Percentiles rank a stretch among this genome's conserved stretches.
Evolutionary conservation across 257 asterid genomes (phyloP).

Genomic region (Solanum lignicaule): DNA sequence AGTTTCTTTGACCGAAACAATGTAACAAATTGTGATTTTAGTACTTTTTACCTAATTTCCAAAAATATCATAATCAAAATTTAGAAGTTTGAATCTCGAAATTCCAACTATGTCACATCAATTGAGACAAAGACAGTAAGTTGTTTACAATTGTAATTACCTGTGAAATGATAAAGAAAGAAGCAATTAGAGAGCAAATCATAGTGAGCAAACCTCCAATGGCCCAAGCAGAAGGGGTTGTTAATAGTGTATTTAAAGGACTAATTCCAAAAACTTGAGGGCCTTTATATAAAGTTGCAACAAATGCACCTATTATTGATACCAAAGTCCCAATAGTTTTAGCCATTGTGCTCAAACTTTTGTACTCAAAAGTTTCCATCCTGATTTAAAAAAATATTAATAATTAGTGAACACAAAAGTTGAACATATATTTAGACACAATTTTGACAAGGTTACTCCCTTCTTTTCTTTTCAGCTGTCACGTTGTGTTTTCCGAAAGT

Average conservation of each 20-base stretch:
- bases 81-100: not conserved
- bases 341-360: slow-evolving; percentile 28
- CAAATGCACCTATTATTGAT: slow-evolving; percentile 41
- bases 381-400: slow-evolving; percentile 6
- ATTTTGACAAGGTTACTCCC: not conserved
- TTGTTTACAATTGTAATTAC: slow-evolving; percentile 3
- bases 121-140: not conserved
- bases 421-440: not conserved
- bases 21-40: no score
- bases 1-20: fast-evolving
- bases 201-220: slow-evolving; percentile 50
- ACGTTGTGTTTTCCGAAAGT: fast-evolving
- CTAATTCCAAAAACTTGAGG: slow-evolving; percentile 23
- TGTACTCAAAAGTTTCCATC: slow-evolving; percentile 39
- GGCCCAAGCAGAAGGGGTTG: slow-evolving; percentile 28
- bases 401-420: not conserved
- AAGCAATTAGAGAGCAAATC: slow-evolving; percentile 25
- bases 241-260: slow-evolving; percentile 9
- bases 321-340: slow-evolving; percentile 42
- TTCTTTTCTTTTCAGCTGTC: not conserved
- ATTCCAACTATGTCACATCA: not conserved
- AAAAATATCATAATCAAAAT: not conserved
- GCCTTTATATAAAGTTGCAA: slow-evolving; percentile 45
- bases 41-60: no score
- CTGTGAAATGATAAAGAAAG: slow-evolving; percentile 47